Evolutionary conservation across 2,329 filamentous ascomycete species (phyloP), one percentile per base, ranked within the genome.

Genomic region (Camillea tinctor): DNA sequence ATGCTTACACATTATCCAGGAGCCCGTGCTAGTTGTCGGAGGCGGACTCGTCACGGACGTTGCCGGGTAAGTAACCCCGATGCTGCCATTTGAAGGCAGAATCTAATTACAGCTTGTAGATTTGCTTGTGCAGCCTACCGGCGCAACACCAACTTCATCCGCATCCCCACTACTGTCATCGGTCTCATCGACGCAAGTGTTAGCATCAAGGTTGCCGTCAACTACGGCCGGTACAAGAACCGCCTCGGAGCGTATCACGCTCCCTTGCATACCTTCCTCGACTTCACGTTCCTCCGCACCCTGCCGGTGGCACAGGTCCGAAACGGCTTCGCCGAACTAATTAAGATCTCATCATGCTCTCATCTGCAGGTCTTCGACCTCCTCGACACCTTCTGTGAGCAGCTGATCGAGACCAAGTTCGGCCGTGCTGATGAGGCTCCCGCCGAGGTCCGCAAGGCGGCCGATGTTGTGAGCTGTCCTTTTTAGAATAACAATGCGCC

Each of bases 161-260:
- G 88, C 53, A 83, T 91, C 8, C 89, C 89, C 1, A 91, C 89
- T 0, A 91, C 89, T 0, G 86, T 91, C 64, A 91, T 92, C 69
- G 88, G 89, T 9, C 79, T 92, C 53, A 91, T 91, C 61, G 89
- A 92, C 69, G 89, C 89, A 2, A 89, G 87, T 19, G 89, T 91
- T 55, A 89, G 85, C 40, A 91, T 91, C 79, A 91, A 91, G 72
- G 88, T 91, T n/a, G 89, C 87, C 13, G 88, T 91, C 68, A 91
- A 91, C 77, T 90, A 91, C 68, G 88, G 87, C 71, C 85, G 87
- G 72, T 89, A 90, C 79, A 91, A 91, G 80, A 91, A 91, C 76
- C 81, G 88, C 13, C 81, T 91, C 0, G 88, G 88, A 24, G 88
- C 88, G 3, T 91, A 91, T 71, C 88, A 91, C 69, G 88, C 88